phyloP scores from a whole-genome alignment of 2,329 filamentous ascomycete species.

The Aspergillus sp. region DNA sequence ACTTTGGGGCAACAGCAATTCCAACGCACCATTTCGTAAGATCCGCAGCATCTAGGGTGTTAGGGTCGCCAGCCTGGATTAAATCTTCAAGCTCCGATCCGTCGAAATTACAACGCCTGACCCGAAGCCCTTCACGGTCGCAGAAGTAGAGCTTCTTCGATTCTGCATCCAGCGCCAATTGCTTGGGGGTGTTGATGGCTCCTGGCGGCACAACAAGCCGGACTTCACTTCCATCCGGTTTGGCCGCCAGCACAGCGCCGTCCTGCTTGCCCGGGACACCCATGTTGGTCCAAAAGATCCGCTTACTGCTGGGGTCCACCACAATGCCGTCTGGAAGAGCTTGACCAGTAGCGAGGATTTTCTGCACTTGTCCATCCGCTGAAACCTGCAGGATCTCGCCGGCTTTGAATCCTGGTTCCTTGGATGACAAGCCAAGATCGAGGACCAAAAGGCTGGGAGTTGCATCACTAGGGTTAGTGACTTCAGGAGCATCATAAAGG shows the following conservation, averaged over 20 bases:
- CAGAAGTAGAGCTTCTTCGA: constrained; percentile 39
- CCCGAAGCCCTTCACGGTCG: constrained; percentile 44
- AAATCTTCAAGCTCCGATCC: constrained; percentile 37
- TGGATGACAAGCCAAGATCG: too few relatives aligned
- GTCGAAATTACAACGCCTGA: constrained; percentile 36
- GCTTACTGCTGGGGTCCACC: constrained; percentile 28
- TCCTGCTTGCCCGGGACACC: constrained; percentile 40
- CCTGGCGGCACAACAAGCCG: constrained; percentile 46
- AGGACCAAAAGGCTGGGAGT: too few relatives aligned
- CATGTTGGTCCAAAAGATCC: constrained; percentile 55
- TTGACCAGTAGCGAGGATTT: constrained; percentile 14
- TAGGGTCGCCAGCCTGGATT: too few relatives aligned
- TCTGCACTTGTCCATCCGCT: constrained; percentile 16
- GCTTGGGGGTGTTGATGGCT: constrained; percentile 50
- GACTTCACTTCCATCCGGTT: constrained; percentile 50
- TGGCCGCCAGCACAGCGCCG: constrained; percentile 45
- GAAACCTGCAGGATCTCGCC: too few relatives aligned
- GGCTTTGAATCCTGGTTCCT: too few relatives aligned
- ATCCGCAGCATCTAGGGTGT: constrained; percentile 36
- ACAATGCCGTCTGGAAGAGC: constrained; percentile 48
- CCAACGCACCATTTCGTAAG: constrained; percentile 55
- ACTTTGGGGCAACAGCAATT: constrained; percentile 46
- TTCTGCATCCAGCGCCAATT: constrained; percentile 31
- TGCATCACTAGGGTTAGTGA: too few relatives aligned
- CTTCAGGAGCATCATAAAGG: too few relatives aligned